Percentiles rank a stretch among this genome's conserved stretches.
These are phyloP conservation scores for Catenaria anguillulae DNA, from an alignment of 371 early-diverging fungal genomes.

Conservation along the genomic window DNA sequence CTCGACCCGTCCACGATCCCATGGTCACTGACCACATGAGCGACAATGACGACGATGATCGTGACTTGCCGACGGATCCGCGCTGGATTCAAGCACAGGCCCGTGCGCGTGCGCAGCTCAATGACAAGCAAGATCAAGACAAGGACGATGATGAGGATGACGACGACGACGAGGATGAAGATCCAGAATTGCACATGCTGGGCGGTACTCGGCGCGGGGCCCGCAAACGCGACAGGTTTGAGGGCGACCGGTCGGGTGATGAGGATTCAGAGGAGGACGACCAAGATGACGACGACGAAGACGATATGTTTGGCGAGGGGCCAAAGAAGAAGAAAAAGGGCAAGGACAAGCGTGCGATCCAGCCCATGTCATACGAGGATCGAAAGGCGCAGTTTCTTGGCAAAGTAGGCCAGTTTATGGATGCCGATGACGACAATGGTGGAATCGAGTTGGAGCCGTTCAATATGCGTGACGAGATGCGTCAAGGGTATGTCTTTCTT, in stretches of 20 bases:
- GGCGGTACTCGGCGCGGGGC: background rate
- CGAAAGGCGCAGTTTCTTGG: background rate
- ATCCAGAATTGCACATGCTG: too few relatives aligned
- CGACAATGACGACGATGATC: background rate
- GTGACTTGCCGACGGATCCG: background rate
- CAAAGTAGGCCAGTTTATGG: background rate
- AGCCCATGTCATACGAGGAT: background rate
- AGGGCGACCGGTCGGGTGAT: too few relatives aligned
- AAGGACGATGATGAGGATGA: background rate
- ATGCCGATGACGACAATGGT: conserved; percentile 8
- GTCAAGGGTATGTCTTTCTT: conserved; percentile 6
- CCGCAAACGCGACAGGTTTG: background rate
- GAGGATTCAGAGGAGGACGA: background rate
- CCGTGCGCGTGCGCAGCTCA: background rate
- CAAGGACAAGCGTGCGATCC: too few relatives aligned
- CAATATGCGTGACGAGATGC: conserved; percentile 10
- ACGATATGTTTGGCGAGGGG: conserved; percentile 2
- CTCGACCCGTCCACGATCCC: too few relatives aligned
- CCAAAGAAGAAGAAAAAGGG: background rate
- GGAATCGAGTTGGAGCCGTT: conserved; percentile 11
- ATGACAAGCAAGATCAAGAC: background rate
- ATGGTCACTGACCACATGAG: too few relatives aligned
- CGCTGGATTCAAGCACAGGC: background rate
- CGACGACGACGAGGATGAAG: background rate
- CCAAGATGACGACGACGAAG: background rate